These are phyloP conservation scores for Phaeophleospora eucalypticola DNA, from an alignment of 2,329 filamentous ascomycete genomes.

Conservation along the genomic window DNA sequence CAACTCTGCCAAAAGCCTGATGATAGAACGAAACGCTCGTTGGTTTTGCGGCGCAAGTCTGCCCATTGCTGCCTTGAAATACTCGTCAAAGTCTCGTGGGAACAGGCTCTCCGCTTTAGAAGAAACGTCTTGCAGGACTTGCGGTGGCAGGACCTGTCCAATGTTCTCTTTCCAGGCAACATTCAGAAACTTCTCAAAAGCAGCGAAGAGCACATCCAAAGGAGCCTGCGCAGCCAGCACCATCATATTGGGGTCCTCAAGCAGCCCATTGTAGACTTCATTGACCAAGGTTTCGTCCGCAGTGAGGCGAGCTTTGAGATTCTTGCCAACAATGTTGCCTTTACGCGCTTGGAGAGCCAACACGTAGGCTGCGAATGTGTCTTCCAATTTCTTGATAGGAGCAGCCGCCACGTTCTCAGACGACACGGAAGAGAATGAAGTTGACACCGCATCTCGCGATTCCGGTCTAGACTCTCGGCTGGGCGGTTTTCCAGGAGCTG, in stretches of 20 bases:
- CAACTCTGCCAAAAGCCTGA: conserved; percentile 81
- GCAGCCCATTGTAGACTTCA: conserved; percentile 81
- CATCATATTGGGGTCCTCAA: conserved; percentile 76
- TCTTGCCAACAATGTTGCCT: conserved; percentile 77
- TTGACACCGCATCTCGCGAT: conserved; percentile 29
- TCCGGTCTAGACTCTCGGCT: conserved; percentile 35
- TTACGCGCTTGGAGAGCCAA: conserved; percentile 79
- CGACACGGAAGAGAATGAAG: conserved; percentile 53
- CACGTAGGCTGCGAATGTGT: conserved; percentile 79
- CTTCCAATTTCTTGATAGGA: conserved; percentile 70
- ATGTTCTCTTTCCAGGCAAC: conserved; percentile 87
- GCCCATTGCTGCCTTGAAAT: conserved; percentile 50
- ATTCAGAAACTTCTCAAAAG: conserved; percentile 88
- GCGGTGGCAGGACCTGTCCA: conserved; percentile 72
- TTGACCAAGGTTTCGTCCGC: conserved; percentile 80
- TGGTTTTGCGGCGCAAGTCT: conserved; percentile 57
- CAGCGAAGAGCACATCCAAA: conserved; percentile 80
- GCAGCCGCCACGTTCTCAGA: conserved; percentile 38
- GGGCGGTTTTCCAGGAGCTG: conserved; percentile 34
- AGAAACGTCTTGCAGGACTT: conserved; percentile 71
- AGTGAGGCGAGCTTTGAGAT: conserved; percentile 63
- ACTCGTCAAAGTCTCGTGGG: conserved; percentile 65
- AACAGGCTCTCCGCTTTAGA: conserved; percentile 58
- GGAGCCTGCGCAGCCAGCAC: conserved; percentile 70
- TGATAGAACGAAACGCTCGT: conserved; percentile 75